Evolutionary conservation across 352 stramenopile species (phyloP).

Genomic region (Peronosclerospora sorghi): DNA sequence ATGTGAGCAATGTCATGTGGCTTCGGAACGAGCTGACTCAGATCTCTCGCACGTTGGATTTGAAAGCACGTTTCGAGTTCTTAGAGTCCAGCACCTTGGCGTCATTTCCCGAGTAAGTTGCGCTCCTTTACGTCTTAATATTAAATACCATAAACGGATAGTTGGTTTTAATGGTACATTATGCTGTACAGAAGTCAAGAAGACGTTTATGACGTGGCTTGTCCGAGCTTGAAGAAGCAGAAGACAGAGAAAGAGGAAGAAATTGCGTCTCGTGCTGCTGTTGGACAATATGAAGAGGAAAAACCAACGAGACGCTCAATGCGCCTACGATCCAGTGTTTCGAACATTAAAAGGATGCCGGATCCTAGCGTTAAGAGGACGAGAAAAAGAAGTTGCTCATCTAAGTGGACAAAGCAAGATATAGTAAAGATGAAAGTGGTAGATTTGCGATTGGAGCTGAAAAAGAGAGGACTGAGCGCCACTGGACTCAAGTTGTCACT

Average conservation of each 20-base stretch:
- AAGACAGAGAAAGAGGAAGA: constrained; percentile 4
- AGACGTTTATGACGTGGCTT: neutral
- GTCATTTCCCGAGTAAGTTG: constrained; percentile 12
- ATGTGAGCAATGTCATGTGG: constrained; percentile 33
- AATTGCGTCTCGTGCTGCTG: neutral
- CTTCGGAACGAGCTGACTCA: constrained; percentile 40
- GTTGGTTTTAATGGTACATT: constrained; percentile 1
- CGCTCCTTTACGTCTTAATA: neutral
- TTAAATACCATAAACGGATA: too few species aligned
- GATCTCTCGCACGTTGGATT: constrained; percentile 38
- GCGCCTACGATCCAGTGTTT: neutral
- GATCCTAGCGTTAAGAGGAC: constrained; percentile 9
- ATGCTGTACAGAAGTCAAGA: constrained; percentile 2
- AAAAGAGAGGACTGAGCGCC: constrained; percentile 39
- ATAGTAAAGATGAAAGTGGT: constrained; percentile 28
- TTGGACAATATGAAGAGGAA: neutral
- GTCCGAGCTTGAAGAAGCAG: constrained; percentile 13
- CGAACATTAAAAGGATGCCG: constrained; percentile 1
- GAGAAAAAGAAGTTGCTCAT: constrained; percentile 32
- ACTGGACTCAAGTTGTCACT: constrained; percentile 47
- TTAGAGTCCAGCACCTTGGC: constrained; percentile 8
- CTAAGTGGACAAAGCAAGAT: constrained; percentile 5
- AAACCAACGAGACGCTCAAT: constrained; percentile 5
- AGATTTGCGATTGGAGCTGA: constrained; percentile 48
- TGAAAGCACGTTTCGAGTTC: constrained; percentile 32